Evolutionary conservation across 2,329 filamentous ascomycete species (phyloP).

Genomic region (Kalmusia sp.): DNA sequence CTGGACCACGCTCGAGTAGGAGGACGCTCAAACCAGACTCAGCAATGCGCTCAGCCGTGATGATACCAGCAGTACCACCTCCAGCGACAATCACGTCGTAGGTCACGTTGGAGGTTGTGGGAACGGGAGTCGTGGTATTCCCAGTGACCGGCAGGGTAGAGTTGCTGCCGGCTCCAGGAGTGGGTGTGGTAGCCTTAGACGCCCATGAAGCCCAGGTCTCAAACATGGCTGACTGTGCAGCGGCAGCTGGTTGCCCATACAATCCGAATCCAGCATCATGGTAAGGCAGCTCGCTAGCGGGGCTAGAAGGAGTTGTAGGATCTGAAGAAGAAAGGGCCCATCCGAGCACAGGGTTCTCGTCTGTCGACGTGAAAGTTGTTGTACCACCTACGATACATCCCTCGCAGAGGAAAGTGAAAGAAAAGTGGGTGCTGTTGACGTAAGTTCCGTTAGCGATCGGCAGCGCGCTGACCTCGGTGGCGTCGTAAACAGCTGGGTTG

Average conservation of each 20-base stretch:
- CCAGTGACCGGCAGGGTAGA: constrained; percentile 12
- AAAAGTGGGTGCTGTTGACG: constrained; percentile 7
- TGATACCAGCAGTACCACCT: constrained; percentile 65
- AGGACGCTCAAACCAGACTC: constrained; percentile 68
- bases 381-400: constrained; percentile 1
- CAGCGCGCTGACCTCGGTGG: background rate
- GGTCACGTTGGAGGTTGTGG: constrained; percentile 44
- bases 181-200: constrained; percentile 12
- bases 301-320: constrained; percentile 3
- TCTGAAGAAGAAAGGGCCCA: background rate
- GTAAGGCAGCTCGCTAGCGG: constrained; percentile 3
- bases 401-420: constrained; percentile 4
- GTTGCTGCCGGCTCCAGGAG: constrained; percentile 13
- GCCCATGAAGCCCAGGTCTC: constrained; percentile 15
- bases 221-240: constrained; percentile 1
- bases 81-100: constrained; percentile 70
- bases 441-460: constrained; percentile 5
- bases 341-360: background rate
- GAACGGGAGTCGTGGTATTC: constrained; percentile 21
- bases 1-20: constrained; percentile 54
- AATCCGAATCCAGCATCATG: constrained; percentile 4
- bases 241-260: background rate
- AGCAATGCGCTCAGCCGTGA: constrained; percentile 63
- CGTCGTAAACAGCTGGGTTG: constrained; percentile 4
- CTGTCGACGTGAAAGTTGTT: constrained; percentile 1